Base-by-base conservation (phyloP, 106 monocot genomes). In the Platanthera guangdongensis region DNA sequence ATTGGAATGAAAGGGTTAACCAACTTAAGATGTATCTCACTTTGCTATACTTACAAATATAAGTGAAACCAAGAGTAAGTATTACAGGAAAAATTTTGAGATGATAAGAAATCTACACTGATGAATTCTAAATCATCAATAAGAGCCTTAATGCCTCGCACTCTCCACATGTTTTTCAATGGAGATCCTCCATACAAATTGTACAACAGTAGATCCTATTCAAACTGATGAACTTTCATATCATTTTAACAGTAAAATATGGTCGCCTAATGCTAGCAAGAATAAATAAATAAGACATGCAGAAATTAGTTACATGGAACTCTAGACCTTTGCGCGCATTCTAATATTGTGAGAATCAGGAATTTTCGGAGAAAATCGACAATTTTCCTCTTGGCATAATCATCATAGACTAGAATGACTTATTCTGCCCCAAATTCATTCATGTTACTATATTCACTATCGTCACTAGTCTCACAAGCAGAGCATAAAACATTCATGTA, bases 261-360 rank as follows among this genome's bases (percentile, higher is more conserved):
- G n/a, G n/a, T n/a, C n/a, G n/a, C n/a, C n/a, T 28, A n/a, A n/a
- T n/a, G n/a, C n/a, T n/a, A n/a, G n/a, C 14, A 57, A 57, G 14
- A 57, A 57, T 12, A 57, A 57, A 57, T 57, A 14, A 57, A 8
- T 5, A 51, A 5, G 51, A 51, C 51, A 5, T 5, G 51, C 8
- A 51, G 51, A 51, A 51, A 51, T n/a, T n/a, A 12, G 0, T 70
- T 82, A 89, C 92, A 85, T 92, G 83, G 69, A 92, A 92, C 51
- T 92, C 92, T 9, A 92, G 85, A 4, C 92, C 89, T 52, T 92
- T 92, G 59, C 92, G n/a, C n/a, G n/a, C n/a, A 89, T 50, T 92
- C 92, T 4, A 89, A 5, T 71, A 92, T 85, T 47, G 89, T 92
- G 9, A 92, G 59, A 74, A 92, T 84, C 68, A 92, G 79, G 63